Evolutionary conservation across 2,329 filamentous ascomycete species (phyloP), one percentile per base, ranked within the genome.

Genomic region (Ophiostoma tasmaniense): DNA sequence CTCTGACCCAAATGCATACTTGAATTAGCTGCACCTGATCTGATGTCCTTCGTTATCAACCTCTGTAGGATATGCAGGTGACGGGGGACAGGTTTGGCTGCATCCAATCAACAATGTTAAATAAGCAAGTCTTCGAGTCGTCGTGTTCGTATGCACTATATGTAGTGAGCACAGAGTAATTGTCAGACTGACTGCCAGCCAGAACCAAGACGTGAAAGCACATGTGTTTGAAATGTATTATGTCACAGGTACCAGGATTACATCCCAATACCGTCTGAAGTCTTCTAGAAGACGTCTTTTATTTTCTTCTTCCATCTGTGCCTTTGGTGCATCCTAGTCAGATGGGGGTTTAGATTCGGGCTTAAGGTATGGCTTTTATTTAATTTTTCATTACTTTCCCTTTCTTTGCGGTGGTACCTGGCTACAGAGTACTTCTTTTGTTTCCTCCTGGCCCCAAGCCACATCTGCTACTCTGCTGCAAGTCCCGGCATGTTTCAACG

Each of bases 311-410:
- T 25, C 22, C 22, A 14, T 62, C 17, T 33, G 28, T 62, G 59
- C 28, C 28, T 33, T 20, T 35, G 59, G 14, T n/a, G 59, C 30
- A 35, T 62, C 28, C 59, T 62, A 62, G 30, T 62, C 59, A n/a
- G 59, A 62, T 35, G 59, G 30, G 59, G 59, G 25, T n/a, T 62
- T 62, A 62, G 59, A 62, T 62, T 62, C 17, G 28, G 59, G 59
- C 20, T 33, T 62, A 33, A 33, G 59, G 17, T 10, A 62, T 62
- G 13, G 17, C 28, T 35, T n/a, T 62, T 62, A 10, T 37, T 20
- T 33, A 10, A 39, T 39, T 39, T 39, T 39, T 39, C 37, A 13
- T 39, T 39, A 39, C 14, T 39, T 62, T 35, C 14, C 8, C 25
- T 55, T 22, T 5, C 8, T 25, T 7, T 25, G 22, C 42, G 42